A percentile compares a stretch with the other conserved stretches of the same genome.
Conservation (phyloP, 1,284 basidiomycete genomes). For the Irpex sp. region DNA sequence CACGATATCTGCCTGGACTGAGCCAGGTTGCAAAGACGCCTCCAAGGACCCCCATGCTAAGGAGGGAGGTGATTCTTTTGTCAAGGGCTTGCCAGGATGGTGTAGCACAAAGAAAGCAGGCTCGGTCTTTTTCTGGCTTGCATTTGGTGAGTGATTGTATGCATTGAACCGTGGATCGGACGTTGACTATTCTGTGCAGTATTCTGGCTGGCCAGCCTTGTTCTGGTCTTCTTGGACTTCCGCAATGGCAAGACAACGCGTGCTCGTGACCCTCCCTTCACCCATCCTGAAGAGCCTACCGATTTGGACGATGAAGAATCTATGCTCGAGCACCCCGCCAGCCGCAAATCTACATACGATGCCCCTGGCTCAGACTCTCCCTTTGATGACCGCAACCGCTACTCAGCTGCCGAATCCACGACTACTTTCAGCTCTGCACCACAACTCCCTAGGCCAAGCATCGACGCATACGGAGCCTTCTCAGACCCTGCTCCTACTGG, state of each 20-base stretch:
- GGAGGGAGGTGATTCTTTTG: constrained; percentile 61
- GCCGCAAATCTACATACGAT: constrained; percentile 32
- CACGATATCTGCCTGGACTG: constrained; percentile 74
- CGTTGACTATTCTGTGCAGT: constrained; percentile 32
- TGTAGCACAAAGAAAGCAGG: constrained; percentile 89
- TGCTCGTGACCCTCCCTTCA: constrained; percentile 70
- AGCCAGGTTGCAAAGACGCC: constrained; percentile 82
- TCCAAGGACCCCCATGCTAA: constrained; percentile 54
- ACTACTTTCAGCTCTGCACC: constrained; percentile 25
- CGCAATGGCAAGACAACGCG: constrained; percentile 60
- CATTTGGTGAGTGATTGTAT: constrained; percentile 46
- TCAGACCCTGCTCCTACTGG: constrained; percentile 77
- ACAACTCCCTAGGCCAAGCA: constrained; percentile 51
- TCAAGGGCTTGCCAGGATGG: constrained; percentile 69
- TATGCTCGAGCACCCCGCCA: constrained; percentile 40
- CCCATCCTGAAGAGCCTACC: constrained; percentile 46
- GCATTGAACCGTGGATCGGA: not conserved
- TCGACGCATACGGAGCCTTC: constrained; percentile 87
- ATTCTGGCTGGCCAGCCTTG: constrained; percentile 64
- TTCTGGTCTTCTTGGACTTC: constrained; percentile 67
- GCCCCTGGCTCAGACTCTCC: constrained; percentile 41
- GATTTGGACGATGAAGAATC: constrained; percentile 43
- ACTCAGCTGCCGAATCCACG: constrained; percentile 29
- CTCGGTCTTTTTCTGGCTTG: constrained; percentile 85
- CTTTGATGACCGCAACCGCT: constrained; percentile 53